Evolutionary conservation across 2,329 filamentous ascomycete species (phyloP), one percentile per base, ranked within the genome.

Genomic region (Hymenoscyphus fraxineus): DNA sequence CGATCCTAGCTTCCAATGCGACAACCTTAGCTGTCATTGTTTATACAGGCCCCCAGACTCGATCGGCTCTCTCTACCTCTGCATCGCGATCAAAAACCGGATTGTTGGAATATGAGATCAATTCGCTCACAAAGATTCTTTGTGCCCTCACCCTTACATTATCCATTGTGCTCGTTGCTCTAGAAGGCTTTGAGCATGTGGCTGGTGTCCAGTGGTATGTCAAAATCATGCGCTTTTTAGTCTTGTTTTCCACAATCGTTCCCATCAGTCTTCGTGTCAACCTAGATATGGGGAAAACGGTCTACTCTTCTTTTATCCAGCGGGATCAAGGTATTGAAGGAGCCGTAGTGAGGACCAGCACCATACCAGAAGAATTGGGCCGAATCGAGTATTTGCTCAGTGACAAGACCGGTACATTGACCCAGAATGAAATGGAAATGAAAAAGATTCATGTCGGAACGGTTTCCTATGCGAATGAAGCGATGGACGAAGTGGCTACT

Each of bases 401-500:
- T 68, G 95, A 99, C 77, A 99, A 99, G 78, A 99, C 95, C 0
- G 95, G 95, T n/a, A 99, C 95, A 1, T 78, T 99, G 65, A 99
- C 95, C 0, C 93, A 98, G 71, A 99, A 99, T 73, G 92, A 97
- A 73, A 97, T 97, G 93, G 94, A 97, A 74, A 89, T 99, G 84
- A 97, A 96, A 76, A 99, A 99, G 78, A 94, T 99, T 6, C 96
- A 99, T 73, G 92, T 99, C 61, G 95, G 96, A 10, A 99, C 95
- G 10, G 95, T 98, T 1, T 98, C 94, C 1, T 99, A 99, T 73
- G 95, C 94, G 40, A 97, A 97, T 71, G 95, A 99, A 75, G 94
- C 95, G 10, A 99, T 99, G 95, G 95, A 98, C 71, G 96, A 99
- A 79, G 95, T 99, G 13, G 81, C 87, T 13, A 85, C 90, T 0